phyloP scores from a whole-genome alignment of 805 yeast genomes.

The Hyphopichia homilentoma region DNA sequence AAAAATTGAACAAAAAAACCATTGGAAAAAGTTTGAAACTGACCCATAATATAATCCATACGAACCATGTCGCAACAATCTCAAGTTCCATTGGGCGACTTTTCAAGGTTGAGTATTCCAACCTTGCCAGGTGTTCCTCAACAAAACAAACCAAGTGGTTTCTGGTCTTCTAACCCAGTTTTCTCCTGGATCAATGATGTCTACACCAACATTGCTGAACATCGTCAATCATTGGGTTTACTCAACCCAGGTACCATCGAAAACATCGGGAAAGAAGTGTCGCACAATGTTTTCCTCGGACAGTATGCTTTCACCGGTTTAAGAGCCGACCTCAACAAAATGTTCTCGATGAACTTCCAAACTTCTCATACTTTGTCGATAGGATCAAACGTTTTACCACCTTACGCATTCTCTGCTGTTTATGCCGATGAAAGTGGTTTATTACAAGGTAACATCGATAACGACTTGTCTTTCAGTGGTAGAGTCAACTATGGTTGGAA shows the following conservation, averaged over 20 bases:
- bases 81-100: slow-evolving; percentile 55
- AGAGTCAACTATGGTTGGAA: slow-evolving; percentile 91
- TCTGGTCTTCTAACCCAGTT: slow-evolving; percentile 82
- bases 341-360: slow-evolving; percentile 88
- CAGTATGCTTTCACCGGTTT: slow-evolving; percentile 92
- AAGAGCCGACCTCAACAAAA: slow-evolving; percentile 93
- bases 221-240: slow-evolving; percentile 78
- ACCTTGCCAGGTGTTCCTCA: slow-evolving; percentile 58
- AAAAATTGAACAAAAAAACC: no score
- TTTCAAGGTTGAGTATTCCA: slow-evolving; percentile 53
- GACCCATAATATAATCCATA: no score
- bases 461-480: slow-evolving; percentile 79
- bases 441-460: slow-evolving; percentile 89
- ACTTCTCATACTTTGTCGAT: slow-evolving; percentile 89
- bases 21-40: no score
- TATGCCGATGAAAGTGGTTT: slow-evolving; percentile 83
- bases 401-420: slow-evolving; percentile 86
- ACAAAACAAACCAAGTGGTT: slow-evolving; percentile 45
- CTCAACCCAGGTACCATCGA: slow-evolving; percentile 93
- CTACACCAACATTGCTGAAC: slow-evolving; percentile 66
- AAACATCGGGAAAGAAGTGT: slow-evolving; percentile 87
- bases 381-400: slow-evolving; percentile 82
- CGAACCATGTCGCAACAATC: slow-evolving; percentile 4
- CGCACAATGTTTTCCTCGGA: slow-evolving; percentile 86
- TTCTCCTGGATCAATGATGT: slow-evolving; percentile 76